These are phyloP conservation scores for Yarrowia sp. DNA, from an alignment of 805 yeast genomes.

Conservation along the genomic window DNA sequence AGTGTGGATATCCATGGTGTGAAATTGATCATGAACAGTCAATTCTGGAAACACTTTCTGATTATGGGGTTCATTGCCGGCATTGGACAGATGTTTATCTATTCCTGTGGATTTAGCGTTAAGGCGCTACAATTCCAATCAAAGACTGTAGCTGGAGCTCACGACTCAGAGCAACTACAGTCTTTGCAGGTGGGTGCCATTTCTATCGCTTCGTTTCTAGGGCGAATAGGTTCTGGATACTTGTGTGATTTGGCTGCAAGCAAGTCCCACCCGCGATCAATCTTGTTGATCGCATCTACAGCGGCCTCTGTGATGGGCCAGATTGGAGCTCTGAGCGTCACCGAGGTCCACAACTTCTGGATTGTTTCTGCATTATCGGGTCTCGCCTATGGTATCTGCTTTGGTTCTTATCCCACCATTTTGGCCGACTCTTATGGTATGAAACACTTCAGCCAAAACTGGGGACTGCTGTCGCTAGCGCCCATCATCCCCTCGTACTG, in stretches of 20 bases:
- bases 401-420: constrained; percentile 77
- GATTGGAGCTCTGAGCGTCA: constrained; percentile 54
- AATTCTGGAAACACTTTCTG: constrained; percentile 45
- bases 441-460: constrained; percentile 68
- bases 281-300: constrained; percentile 63
- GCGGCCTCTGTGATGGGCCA: constrained; percentile 59
- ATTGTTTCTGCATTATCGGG: constrained; percentile 66
- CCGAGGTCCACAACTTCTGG: constrained; percentile 54
- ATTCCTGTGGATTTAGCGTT: constrained; percentile 75
- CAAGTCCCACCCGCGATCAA: constrained; percentile 57
- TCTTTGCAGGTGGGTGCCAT: constrained; percentile 76
- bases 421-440: constrained; percentile 79
- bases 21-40: constrained; percentile 41
- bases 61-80: constrained; percentile 66
- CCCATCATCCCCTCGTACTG: constrained; percentile 68
- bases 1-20: constrained; percentile 11
- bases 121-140: constrained; percentile 52
- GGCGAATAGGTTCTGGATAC: constrained; percentile 69
- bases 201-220: constrained; percentile 70
- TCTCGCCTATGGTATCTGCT: constrained; percentile 73
- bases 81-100: constrained; percentile 75
- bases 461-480: constrained; percentile 74
- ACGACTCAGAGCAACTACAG: constrained; percentile 56
- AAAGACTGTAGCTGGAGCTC: constrained; percentile 48
- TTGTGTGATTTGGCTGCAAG: constrained; percentile 65